phyloP scores from a whole-genome alignment of 129 eudicot species.

The Escallonia herrerae region DNA sequence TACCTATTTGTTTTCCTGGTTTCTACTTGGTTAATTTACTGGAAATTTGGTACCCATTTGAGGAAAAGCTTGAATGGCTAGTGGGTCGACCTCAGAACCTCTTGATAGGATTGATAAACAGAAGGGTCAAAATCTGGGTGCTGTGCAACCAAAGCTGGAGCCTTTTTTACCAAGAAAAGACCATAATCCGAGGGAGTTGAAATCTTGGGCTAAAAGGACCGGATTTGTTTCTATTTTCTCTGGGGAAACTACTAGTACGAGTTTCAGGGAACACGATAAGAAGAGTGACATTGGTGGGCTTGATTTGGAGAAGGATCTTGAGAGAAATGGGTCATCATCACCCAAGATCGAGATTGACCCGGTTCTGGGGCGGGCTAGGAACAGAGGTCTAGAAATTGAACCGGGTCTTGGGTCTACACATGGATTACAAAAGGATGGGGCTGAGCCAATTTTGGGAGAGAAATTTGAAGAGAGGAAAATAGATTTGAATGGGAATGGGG shows the following conservation, averaged over 20 bases:
- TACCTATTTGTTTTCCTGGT: constrained; percentile 13
- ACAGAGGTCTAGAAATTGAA: constrained; percentile 49
- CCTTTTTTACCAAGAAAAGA: constrained; percentile 67
- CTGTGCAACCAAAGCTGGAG: constrained; percentile 48
- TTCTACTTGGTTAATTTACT: background rate
- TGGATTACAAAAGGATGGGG: constrained; percentile 23
- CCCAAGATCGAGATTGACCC: constrained; percentile 67
- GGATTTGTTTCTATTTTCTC: constrained; percentile 81
- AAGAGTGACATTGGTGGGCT: constrained; percentile 12
- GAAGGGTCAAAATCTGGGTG: constrained; percentile 44
- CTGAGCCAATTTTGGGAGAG: constrained; percentile 27
- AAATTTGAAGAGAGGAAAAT: constrained; percentile 12
- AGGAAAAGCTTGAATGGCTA: constrained; percentile 48
- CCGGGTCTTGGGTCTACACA: constrained; percentile 22
- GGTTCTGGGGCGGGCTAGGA: constrained; percentile 50
- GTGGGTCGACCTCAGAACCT: constrained; percentile 59
- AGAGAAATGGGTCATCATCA: constrained; percentile 39
- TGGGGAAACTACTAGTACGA: constrained; percentile 48
- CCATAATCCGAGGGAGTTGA: constrained; percentile 79
- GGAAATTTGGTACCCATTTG: constrained; percentile 19
- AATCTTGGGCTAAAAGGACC: constrained; percentile 95
- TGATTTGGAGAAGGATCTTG: constrained; percentile 62
- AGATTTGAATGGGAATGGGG: constrained; percentile 20
- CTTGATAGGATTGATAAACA: constrained; percentile 22
- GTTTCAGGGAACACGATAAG: constrained; percentile 20